phyloP scores from a whole-genome alignment of 441 rosid species.

The Geranium incanum region DNA sequence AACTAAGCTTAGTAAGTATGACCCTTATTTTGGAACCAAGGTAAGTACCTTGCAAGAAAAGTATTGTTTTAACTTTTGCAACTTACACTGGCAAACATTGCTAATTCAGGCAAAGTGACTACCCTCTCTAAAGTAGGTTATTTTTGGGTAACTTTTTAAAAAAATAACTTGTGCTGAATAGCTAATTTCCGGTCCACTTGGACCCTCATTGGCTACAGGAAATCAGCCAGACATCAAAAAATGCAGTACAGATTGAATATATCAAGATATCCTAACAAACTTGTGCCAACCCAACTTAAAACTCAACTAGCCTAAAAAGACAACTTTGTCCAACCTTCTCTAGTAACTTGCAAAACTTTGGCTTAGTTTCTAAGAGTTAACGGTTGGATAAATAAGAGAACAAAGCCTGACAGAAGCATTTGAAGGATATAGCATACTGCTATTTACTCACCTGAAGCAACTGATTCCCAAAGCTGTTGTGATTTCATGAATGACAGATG shows the following conservation, averaged over 20 bases:
- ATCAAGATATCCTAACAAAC: not conserved
- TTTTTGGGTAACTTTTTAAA: not conserved
- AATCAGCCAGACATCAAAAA: not conserved
- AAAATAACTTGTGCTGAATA: not conserved
- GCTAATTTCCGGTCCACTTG: not conserved
- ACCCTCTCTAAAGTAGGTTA: not conserved
- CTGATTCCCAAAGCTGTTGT: slow-evolving; percentile 80
- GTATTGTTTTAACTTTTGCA: not conserved
- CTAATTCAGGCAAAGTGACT: not conserved
- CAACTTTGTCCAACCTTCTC: not conserved
- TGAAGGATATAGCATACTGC: slow-evolving; percentile 8
- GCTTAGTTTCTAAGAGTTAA: not conserved
- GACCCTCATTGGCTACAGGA: not conserved
- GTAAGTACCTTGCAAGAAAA: not conserved
- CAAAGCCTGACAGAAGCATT: not conserved
- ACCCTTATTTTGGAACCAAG: not conserved
- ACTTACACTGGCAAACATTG: not conserved
- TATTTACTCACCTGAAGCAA: slow-evolving; percentile 80
- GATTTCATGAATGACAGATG: slow-evolving; percentile 87
- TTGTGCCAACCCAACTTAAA: not conserved
- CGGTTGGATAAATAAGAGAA: not conserved
- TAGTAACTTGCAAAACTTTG: not conserved
- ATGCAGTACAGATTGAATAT: not conserved
- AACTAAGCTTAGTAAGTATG: not conserved
- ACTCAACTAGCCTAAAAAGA: not conserved